Base-by-base conservation (phyloP, 1,284 basidiomycete genomes). In the Fomes fomentarius region DNA sequence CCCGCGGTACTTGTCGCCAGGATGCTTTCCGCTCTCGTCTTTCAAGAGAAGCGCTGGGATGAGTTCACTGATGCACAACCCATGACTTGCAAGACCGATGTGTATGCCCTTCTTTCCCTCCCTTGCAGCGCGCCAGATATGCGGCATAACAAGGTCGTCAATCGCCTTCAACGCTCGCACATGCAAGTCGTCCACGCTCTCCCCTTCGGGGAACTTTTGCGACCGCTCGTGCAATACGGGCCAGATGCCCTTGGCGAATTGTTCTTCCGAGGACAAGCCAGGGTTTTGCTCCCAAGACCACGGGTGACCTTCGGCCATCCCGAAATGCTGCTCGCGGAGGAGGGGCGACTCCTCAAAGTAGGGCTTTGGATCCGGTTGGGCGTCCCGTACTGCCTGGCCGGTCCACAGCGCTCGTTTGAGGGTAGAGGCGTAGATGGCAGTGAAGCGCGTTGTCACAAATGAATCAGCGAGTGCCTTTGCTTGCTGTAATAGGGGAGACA, bases 51-150 rank as follows among this genome's bases (percentile, higher is more conserved):
- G 65, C 19, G 77, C 78, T 21, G 75, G 71, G 11, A 89, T 66
- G 19, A 87, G 69, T 69, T 92, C 89, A 47, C 79, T 78, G 37
- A 94, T 87, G 67, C 85, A 88, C 37, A 93, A 70, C 0, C 93
- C 91, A 68, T 94, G 92, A 69, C 91, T 92, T 28, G 93, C 86
- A 41, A 94, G 68, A 1, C 85, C 87, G 33, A 94, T 69, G 62
- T 91, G 83, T 7, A 80, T 68, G 17, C 72, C 74, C 43, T 68
- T 71, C 53, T 56, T 65, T 19, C 72, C 74, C 17, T 74, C 70
- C 35, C 67, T 66, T 37, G 73, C 74, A 0, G 77, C 74, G 15
- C 69, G 64, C 64, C 68, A 62, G 14, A 92, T 69, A 54, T 85
- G 79, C 1, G 87, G 84, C 60, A 91, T 66, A 24, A 93, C 70